Percentiles rank a stretch among this genome's conserved stretches.
phyloP scores from a whole-genome alignment of 192 early-diverging fungal species.

The Coemansia sp. region DNA sequence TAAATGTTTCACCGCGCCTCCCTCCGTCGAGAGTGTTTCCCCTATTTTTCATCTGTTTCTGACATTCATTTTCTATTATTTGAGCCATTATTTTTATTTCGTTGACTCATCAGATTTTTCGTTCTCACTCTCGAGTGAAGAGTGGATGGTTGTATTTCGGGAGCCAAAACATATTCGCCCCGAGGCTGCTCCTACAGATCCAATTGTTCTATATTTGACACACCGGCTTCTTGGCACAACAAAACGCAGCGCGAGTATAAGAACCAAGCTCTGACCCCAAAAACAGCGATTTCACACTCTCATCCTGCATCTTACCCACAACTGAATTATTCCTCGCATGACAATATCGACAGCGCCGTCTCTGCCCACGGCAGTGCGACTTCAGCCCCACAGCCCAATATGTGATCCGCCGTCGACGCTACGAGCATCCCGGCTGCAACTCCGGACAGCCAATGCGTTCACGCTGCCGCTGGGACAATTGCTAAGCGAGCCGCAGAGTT shows the following conservation, averaged over 20 bases:
- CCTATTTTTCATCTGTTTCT: neutral
- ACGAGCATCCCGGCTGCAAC: neutral
- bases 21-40: neutral
- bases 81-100: neutral
- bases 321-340: neutral
- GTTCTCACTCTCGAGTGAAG: too few relatives aligned
- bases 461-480: conserved; percentile 1
- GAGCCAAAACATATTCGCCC: too few relatives aligned
- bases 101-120: neutral
- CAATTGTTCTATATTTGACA: neutral
- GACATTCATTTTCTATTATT: neutral
- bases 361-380: neutral
- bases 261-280: neutral
- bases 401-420: neutral
- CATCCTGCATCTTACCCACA: too few relatives aligned
- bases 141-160: too few relatives aligned
- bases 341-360: conserved; percentile 5
- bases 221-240: neutral
- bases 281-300: too few relatives aligned
- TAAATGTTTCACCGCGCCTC: neutral
- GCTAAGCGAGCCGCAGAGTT: conserved; percentile 1
- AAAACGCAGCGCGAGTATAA: neutral
- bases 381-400: neutral
- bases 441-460: conserved; percentile 10
- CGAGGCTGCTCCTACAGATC: neutral